Conservation (phyloP, 2,329 filamentous ascomycete genomes). For the Penicillium crustosum region DNA sequence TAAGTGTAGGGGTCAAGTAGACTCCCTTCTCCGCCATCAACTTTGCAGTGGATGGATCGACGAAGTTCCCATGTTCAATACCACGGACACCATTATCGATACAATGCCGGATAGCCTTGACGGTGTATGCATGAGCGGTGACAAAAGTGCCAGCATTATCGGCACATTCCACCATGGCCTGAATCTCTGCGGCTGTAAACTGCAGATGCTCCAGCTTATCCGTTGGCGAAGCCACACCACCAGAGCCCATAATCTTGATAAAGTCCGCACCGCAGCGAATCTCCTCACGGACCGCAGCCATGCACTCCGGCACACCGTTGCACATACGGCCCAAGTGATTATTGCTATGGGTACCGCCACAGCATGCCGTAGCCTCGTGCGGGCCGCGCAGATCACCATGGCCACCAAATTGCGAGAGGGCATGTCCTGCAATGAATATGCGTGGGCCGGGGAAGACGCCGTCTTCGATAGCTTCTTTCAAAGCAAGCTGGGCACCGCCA, state of each 20-base stretch:
- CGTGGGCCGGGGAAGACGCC: constrained; percentile 56
- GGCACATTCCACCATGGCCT: constrained; percentile 53
- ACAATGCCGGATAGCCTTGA: constrained; percentile 54
- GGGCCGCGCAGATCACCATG: constrained; percentile 53
- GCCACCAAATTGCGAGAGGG: constrained; percentile 59
- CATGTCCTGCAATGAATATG: constrained; percentile 55
- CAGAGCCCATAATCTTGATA: constrained; percentile 60
- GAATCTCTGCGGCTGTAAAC: constrained; percentile 57
- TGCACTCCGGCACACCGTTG: constrained; percentile 57
- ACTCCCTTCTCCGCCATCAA: constrained; percentile 52
- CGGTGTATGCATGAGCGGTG: constrained; percentile 59
- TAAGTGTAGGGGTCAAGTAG: constrained; percentile 55
- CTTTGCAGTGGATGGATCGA: constrained; percentile 46
- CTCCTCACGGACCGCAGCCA: constrained; percentile 54
- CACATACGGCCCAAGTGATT: constrained; percentile 43
- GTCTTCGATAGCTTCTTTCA: constrained; percentile 51
- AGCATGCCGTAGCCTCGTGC: constrained; percentile 49
- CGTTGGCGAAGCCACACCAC: constrained; percentile 58
- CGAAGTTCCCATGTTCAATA: constrained; percentile 54
- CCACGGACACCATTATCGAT: constrained; percentile 56
- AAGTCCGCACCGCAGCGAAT: constrained; percentile 58
- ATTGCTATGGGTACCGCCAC: constrained; percentile 42
- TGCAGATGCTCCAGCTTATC: constrained; percentile 55
- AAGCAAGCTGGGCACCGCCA: constrained; percentile 56
- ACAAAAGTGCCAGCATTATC: constrained; percentile 53